phyloP scores from a whole-genome alignment of 306 rosid genomes.

The Vicia faba region DNA sequence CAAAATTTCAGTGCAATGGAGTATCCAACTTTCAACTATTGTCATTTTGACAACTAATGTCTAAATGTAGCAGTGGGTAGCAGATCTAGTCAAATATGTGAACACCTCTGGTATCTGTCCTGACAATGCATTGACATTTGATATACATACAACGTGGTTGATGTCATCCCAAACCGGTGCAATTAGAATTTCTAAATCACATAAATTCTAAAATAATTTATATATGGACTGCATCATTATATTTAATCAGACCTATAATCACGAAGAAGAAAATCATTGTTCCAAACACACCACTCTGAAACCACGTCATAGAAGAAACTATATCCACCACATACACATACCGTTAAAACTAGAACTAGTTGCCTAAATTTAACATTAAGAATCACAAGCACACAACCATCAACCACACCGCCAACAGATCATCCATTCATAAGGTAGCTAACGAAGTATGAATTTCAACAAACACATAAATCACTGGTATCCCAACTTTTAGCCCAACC shows the following conservation, averaged over 20 bases:
- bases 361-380: conserved; percentile 26
- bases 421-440: conserved; percentile 39
- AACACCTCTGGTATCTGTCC: conserved; percentile 21
- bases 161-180: conserved; percentile 17
- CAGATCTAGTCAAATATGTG: conserved; percentile 23
- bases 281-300: conserved; percentile 39
- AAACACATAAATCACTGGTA: conserved; percentile 33
- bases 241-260: conserved; percentile 32
- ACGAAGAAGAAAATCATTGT: conserved; percentile 17
- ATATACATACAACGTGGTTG: not conserved
- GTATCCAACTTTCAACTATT: conserved; percentile 32
- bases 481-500: conserved; percentile 35
- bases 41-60: conserved; percentile 15
- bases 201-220: conserved; percentile 22
- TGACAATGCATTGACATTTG: conserved; percentile 10
- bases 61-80: conserved; percentile 18
- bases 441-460: conserved; percentile 31
- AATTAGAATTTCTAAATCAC: conserved; percentile 30
- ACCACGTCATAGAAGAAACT: conserved; percentile 5
- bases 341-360: conserved; percentile 27
- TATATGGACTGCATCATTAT: conserved; percentile 22
- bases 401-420: conserved; percentile 34
- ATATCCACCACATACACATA: conserved; percentile 32
- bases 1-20: conserved; percentile 8
- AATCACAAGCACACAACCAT: conserved; percentile 38